Conservation (phyloP, 2,329 filamentous ascomycete genomes). For the Colletotrichum theobromicola region DNA sequence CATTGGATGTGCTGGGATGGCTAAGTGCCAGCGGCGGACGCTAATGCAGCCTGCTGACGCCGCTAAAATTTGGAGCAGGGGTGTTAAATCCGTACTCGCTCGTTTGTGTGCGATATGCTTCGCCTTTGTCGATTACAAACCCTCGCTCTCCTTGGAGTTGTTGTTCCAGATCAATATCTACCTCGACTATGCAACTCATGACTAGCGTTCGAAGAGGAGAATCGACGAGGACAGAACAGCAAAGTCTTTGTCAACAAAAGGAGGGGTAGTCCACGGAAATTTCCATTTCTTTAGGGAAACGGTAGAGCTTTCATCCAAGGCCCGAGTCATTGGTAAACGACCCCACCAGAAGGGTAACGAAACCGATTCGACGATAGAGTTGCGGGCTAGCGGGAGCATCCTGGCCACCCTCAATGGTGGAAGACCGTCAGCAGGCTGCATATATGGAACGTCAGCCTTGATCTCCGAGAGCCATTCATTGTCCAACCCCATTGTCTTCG, state of each 20-base stretch:
- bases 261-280: neutral
- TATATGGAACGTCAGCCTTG: neutral
- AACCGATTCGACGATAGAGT: neutral
- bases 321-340: neutral
- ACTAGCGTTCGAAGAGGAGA: neutral
- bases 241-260: neutral
- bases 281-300: neutral
- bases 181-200: neutral
- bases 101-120: neutral
- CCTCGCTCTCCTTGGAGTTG: neutral
- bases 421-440: conserved; percentile 5
- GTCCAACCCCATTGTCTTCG: neutral
- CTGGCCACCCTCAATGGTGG: neutral
- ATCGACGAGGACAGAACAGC: neutral
- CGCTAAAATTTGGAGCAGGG: neutral
- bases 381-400: neutral
- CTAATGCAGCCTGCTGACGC: conserved; percentile 20
- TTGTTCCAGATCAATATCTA: neutral
- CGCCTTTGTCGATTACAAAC: neutral
- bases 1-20: neutral
- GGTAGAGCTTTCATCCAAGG: neutral
- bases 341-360: neutral
- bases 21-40: neutral
- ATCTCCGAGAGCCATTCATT: neutral
- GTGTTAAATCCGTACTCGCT: neutral